Evolutionary conservation across 805 yeast genomes (phyloP).

Genomic region (Saccharomycopsis fodiens): DNA sequence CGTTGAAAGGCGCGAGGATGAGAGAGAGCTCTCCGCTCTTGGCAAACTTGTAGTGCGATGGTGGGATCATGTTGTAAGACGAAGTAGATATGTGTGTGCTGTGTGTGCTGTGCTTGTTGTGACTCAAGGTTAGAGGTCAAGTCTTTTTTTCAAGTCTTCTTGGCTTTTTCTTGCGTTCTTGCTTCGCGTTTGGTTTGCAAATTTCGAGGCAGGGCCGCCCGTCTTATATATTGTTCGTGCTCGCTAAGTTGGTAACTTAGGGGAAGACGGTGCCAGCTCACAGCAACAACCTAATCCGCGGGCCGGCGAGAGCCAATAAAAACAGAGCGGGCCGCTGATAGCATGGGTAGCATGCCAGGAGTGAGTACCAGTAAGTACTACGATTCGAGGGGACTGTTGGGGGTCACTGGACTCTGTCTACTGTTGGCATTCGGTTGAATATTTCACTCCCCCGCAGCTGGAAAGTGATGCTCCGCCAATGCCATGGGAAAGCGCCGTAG

Average conservation of each 20-base stretch:
- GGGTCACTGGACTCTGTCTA: no score
- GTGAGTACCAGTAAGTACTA: no score
- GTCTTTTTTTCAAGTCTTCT: conserved; percentile 1
- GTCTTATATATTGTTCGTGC: conserved; percentile 13
- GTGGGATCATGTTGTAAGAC: conserved; percentile 10
- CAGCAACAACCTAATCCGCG: no score
- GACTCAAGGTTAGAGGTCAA: background rate
- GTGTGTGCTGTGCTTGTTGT: background rate
- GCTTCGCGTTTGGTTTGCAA: background rate
- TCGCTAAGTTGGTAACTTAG: conserved; percentile 22
- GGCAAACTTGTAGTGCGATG: conserved; percentile 41
- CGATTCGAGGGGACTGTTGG: no score
- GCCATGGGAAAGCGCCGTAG: no score
- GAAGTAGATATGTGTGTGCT: background rate
- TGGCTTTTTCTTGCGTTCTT: no score
- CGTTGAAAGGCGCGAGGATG: conserved; percentile 86
- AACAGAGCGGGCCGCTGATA: no score
- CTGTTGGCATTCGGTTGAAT: no score
- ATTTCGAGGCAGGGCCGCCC: background rate
- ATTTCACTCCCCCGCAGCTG: no score
- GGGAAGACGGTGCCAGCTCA: conserved; percentile 10
- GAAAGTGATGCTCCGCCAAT: no score
- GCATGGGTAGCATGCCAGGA: no score
- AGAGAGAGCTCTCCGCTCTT: conserved; percentile 53
- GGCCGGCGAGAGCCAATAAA: no score